Base-by-base conservation (phyloP, 2,329 filamentous ascomycete species). In the Aspergillus melleus region DNA sequence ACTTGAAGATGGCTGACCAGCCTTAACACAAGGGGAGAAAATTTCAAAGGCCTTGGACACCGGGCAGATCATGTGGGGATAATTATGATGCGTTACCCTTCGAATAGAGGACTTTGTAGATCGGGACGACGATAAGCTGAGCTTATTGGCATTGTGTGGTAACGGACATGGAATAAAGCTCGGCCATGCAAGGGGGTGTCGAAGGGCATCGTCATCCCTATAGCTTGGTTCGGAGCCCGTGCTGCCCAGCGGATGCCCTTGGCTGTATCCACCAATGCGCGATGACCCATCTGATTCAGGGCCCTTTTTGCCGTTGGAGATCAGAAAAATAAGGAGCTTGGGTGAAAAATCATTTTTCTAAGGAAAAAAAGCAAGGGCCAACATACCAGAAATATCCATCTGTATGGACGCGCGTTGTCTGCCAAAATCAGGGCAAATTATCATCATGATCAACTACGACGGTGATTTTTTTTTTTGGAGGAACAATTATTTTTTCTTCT, bases 371-470 rank as follows among this genome's bases (percentile, higher is more conserved):
- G 53, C 61, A 58, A 61, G 52, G 58, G 55, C 61, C 61, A 53
- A 58, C 58, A 62, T 62, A 60, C 61, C 61, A 61, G 44, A 49
- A 60, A 53, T 57, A 36, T 49, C 54, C 47, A 32, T 42, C 47
- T 58, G 49, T 58, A 30, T 61, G 53, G 49, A 62, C 61, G 61
- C 61, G 61, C 61, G 61, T 62, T 58, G 55, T 12, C 39, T 53
- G 39, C 56, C 57, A 55, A 59, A 42, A 50, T 47, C 49, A 52
- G 36, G 49, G n/a, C 22, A 32, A 26, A 42, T 42, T 53, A 24
- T 44, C 49, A 57, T 52, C 36, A 55, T 46, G 46, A 57, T 58
- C 54, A 54, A 39, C 49, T 58, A 47, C 52, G 29, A 55, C 19
- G 30, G n/a, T 42, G 26, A 51, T 46, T n/a, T 30, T 60, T 51